Percentiles rank a stretch among this genome's conserved stretches.
Conservation (phyloP, 2,329 filamentous ascomycete genomes). For the Colletotrichum agaves region DNA sequence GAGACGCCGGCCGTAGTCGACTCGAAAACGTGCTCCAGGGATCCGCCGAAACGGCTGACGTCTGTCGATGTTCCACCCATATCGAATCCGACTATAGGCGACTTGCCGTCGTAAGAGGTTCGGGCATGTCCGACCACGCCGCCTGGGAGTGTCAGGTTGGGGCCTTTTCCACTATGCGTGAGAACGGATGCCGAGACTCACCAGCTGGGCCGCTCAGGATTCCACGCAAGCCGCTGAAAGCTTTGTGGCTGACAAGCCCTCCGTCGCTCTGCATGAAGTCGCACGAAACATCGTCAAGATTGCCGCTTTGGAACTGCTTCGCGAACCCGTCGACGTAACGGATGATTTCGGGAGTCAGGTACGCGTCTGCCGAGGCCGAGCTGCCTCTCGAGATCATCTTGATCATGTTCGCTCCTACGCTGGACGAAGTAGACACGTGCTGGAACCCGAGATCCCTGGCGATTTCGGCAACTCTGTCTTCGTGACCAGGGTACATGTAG, state of each 20-base stretch:
- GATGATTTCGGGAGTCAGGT: constrained; percentile 77
- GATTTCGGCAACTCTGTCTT: constrained; percentile 48
- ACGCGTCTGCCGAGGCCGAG: constrained; percentile 82
- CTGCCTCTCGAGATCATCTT: constrained; percentile 81
- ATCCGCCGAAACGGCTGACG: constrained; percentile 71
- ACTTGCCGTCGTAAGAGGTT: constrained; percentile 77
- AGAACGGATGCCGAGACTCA: neutral
- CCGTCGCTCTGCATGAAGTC: constrained; percentile 78
- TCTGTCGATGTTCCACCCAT: constrained; percentile 78
- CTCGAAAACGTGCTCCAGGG: constrained; percentile 66
- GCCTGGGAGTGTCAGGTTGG: neutral
- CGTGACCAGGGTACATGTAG: constrained; percentile 76
- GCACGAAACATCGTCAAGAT: constrained; percentile 62
- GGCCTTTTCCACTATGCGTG: neutral
- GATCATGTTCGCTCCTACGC: constrained; percentile 64
- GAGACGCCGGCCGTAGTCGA: constrained; percentile 80
- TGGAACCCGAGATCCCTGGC: constrained; percentile 63
- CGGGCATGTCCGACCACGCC: constrained; percentile 81
- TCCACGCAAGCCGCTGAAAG: constrained; percentile 74
- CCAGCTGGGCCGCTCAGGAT: constrained; percentile 81
- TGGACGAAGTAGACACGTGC: constrained; percentile 62
- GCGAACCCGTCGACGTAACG: constrained; percentile 69
- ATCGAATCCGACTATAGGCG: constrained; percentile 80
- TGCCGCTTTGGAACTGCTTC: constrained; percentile 60
- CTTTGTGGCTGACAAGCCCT: constrained; percentile 63